Evolutionary conservation across 345 rosid genomes (phyloP), one percentile per base, ranked within the genome.

Genomic region (Brassica incana): DNA sequence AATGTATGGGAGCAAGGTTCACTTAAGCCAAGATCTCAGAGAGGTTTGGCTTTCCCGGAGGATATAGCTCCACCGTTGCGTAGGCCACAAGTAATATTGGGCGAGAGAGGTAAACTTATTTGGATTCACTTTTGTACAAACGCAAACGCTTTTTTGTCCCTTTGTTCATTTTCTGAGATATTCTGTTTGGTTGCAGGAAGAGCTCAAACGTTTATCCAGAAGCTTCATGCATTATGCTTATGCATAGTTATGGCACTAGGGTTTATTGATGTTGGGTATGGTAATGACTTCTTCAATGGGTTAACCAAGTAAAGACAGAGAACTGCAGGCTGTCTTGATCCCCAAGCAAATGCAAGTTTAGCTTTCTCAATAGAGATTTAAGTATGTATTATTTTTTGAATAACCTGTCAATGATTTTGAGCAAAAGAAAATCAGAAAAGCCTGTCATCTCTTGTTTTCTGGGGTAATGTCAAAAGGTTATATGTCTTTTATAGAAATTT

Each of bases 241-340:
- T 78, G 82, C 62, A 78, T 86, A 59, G 88, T 92, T 75, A 66
- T 89, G 71, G 95, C 89, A 72, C 78, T 85, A 85, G 95, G 92
- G 74, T 75, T 90, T 67, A 80, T 69, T 30, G 84, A 74, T 78
- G 76, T 87, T 73, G 97, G 92, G 8, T 83, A 83, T 20, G 85
- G 81, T 36, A 83, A 87, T 85, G 92, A 90, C 74, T 92, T 92
- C 86, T 92, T 89, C 88, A 67, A 69, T n/a, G 88, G 92, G 71
- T 84, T 90, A 82, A 82, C 74, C 0, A 76, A 72, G 40, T 77
- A 52, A 72, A 66, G 65, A 75, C 65, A 67, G 9, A 33, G 15
- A 67, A 29, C 36, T 10, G n/a, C 40, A 69, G 0, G 63, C 15
- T 8, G 45, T 30, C 60, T 48, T 65, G 45, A 35, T 65, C n/a